phyloP scores from a whole-genome alignment of 805 yeast species.

The Saccharomyces paradoxus region DNA sequence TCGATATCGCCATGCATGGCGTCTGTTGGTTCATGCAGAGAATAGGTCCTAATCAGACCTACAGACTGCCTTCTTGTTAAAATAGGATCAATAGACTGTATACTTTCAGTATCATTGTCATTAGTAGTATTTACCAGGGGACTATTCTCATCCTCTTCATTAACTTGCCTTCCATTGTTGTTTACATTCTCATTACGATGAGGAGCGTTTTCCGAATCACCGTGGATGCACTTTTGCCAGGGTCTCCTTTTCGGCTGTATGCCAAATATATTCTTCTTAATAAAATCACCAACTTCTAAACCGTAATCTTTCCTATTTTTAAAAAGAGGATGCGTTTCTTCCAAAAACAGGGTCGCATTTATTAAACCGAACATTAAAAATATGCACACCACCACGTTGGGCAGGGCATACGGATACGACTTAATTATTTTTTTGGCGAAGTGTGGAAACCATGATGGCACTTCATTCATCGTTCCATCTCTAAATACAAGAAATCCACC shows the following conservation, averaged over 20 bases:
- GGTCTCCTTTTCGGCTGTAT: slow-evolving; percentile 19
- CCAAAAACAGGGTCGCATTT: slow-evolving; percentile 40
- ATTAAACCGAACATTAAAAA: slow-evolving; percentile 33
- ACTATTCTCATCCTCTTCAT: slow-evolving; percentile 7
- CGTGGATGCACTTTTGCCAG: slow-evolving; percentile 15
- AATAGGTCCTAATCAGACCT: slow-evolving; percentile 28
- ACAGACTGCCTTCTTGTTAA: slow-evolving; percentile 30
- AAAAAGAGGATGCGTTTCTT: slow-evolving; percentile 42
- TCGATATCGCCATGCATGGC: slow-evolving; percentile 8
- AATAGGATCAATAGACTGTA: slow-evolving; percentile 19
- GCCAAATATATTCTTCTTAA: slow-evolving; percentile 14
- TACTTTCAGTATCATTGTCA: slow-evolving; percentile 15
- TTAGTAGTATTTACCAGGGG: slow-evolving; percentile 12
- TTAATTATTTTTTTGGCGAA: slow-evolving; percentile 26
- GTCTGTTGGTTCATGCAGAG: slow-evolving; percentile 28
- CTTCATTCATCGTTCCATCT: slow-evolving; percentile 22
- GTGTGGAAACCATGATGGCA: slow-evolving; percentile 11
- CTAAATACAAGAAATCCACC: slow-evolving; percentile 49
- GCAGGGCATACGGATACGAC: slow-evolving; percentile 43
- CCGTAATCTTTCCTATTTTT: slow-evolving; percentile 38
- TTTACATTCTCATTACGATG: background rate
- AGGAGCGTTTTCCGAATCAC: background rate
- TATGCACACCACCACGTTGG: slow-evolving; percentile 41
- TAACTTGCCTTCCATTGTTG: background rate
- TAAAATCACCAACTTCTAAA: slow-evolving; percentile 37